phyloP scores from a whole-genome alignment of 2,329 filamentous ascomycete genomes.

The Chalaropsis thielavioides region DNA sequence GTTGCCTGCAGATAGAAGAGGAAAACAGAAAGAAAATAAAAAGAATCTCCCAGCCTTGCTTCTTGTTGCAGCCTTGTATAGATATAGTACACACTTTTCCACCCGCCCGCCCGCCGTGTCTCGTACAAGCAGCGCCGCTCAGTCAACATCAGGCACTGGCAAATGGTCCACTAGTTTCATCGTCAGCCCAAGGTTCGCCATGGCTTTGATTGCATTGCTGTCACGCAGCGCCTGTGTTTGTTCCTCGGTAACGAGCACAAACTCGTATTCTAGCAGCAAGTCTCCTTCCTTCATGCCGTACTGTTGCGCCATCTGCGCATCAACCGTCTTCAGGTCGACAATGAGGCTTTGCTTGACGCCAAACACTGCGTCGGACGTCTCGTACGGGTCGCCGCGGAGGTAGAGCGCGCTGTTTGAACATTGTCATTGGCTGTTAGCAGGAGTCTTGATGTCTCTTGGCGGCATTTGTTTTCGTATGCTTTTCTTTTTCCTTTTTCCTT shows the following conservation, averaged over 20 bases:
- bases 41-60: no score
- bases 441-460: not conserved
- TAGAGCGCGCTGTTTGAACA: slow-evolving; percentile 50
- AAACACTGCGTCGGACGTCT: slow-evolving; percentile 73
- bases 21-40: no score
- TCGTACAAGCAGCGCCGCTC: not conserved
- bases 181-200: slow-evolving; percentile 50
- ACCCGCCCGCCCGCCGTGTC: not conserved
- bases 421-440: not conserved
- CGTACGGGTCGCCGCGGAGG: slow-evolving; percentile 62
- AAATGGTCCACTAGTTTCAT: slow-evolving; percentile 64
- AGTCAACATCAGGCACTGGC: slow-evolving; percentile 53
- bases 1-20: no score
- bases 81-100: not conserved
- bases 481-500: not conserved
- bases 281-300: slow-evolving; percentile 51
- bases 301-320: slow-evolving; percentile 39
- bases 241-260: slow-evolving; percentile 58
- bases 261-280: slow-evolving; percentile 55
- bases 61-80: not conserved
- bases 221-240: slow-evolving; percentile 55
- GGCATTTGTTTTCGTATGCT: not conserved
- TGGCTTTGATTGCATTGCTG: slow-evolving; percentile 47
- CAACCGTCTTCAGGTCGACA: slow-evolving; percentile 43
- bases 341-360: slow-evolving; percentile 70